phyloP scores from a whole-genome alignment of 176 grass and related monocot species.

The Musa troglodytarum region DNA sequence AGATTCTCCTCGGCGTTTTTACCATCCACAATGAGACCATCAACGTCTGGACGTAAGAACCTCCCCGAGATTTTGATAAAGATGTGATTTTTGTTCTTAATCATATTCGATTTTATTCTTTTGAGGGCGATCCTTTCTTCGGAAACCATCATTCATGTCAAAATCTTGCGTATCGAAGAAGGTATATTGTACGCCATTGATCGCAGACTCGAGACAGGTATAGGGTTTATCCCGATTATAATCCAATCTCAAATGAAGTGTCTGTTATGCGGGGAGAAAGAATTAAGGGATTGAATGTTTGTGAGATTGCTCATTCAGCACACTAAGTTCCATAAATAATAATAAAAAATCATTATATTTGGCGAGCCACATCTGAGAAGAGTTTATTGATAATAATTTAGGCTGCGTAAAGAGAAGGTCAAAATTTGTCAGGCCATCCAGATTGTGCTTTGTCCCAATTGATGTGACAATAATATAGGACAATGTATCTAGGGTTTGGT shows the following conservation, averaged over 20 bases:
- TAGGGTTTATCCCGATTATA: not conserved
- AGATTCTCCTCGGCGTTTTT: constrained; percentile 16
- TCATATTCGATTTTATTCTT: not conserved
- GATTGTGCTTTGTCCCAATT: not conserved
- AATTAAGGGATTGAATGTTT: not conserved
- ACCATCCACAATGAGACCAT: constrained; percentile 17
- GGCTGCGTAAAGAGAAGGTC: no score
- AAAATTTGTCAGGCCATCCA: no score
- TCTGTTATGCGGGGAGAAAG: not conserved
- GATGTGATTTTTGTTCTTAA: not conserved
- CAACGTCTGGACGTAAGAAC: constrained; percentile 22
- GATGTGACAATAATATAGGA: not conserved
- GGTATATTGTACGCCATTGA: no score
- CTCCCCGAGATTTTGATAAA: not conserved
- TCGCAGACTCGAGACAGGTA: not conserved
- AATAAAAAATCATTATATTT: no score
- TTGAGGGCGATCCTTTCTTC: not conserved
- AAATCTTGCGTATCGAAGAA: no score
- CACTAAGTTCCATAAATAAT: no score
- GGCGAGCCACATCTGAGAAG: not conserved
- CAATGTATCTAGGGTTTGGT: no score
- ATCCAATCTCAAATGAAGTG: not conserved
- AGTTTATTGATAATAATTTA: not conserved
- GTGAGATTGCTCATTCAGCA: not conserved
- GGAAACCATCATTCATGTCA: no score